These are phyloP conservation scores for Sarocladium strictum DNA, from an alignment of 2,329 filamentous ascomycete species.

Conservation along the genomic window DNA sequence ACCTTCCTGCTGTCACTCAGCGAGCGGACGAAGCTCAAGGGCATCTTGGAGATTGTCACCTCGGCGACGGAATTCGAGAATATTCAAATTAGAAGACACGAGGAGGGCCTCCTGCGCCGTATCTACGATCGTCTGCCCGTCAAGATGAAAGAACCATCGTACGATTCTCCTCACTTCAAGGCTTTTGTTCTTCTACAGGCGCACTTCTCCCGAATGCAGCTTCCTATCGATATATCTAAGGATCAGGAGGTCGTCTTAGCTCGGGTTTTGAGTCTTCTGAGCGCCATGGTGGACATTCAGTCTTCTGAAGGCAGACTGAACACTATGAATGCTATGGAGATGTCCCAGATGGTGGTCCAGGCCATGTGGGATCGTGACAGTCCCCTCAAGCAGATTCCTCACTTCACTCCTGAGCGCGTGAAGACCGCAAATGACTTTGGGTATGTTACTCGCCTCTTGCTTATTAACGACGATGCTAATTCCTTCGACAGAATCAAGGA, in stretches of 20 bases:
- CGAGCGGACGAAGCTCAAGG: slow-evolving; percentile 88
- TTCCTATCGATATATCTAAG: slow-evolving; percentile 91
- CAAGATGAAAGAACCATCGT: slow-evolving; percentile 83
- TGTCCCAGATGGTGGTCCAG: slow-evolving; percentile 98
- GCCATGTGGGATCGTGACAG: slow-evolving; percentile 99
- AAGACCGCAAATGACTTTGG: slow-evolving; percentile 74
- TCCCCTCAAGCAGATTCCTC: slow-evolving; percentile 94
- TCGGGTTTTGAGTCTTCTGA: slow-evolving; percentile 81
- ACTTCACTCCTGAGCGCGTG: slow-evolving; percentile 80
- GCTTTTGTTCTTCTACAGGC: slow-evolving; percentile 95
- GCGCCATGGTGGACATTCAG: slow-evolving; percentile 88
- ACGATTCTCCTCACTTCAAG: slow-evolving; percentile 97
- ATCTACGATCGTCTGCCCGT: slow-evolving; percentile 94
- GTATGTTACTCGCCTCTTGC: slow-evolving; percentile 42
- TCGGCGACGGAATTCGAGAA: slow-evolving; percentile 95
- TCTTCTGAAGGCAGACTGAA: slow-evolving; percentile 95
- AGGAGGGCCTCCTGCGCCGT: slow-evolving; percentile 78
- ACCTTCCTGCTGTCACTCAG: slow-evolving; percentile 91
- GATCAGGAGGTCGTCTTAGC: slow-evolving; percentile 85
- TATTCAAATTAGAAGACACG: slow-evolving; percentile 89
- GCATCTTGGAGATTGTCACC: slow-evolving; percentile 92
- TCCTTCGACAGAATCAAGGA: slow-evolving; percentile 65
- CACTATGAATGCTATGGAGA: slow-evolving; percentile 97
- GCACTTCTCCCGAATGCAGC: slow-evolving; percentile 94
- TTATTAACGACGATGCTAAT: slow-evolving; percentile 23